phyloP scores from a whole-genome alignment of 495 filamentous ascomycete species.

The Neurospora africana region DNA sequence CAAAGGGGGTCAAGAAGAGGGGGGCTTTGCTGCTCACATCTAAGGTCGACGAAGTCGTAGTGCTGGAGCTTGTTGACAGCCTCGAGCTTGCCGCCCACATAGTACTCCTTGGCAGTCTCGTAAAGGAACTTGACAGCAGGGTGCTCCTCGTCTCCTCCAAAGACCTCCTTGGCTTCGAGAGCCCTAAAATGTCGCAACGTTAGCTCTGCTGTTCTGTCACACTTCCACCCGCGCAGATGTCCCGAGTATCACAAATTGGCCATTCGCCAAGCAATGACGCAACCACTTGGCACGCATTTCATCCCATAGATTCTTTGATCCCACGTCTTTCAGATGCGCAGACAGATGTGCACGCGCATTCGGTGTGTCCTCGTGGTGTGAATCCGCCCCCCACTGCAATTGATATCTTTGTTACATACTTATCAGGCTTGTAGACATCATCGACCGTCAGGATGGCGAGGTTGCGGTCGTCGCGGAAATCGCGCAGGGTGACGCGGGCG shows the following conservation, averaged over 20 bases:
- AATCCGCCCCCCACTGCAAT: constrained; percentile 4
- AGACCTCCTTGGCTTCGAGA: constrained; percentile 86
- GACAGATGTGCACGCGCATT: constrained; percentile 26
- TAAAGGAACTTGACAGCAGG: constrained; percentile 85
- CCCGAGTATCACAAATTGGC: constrained; percentile 1
- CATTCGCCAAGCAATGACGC: constrained; percentile 17
- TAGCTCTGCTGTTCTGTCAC: background rate
- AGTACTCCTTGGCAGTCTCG: constrained; percentile 69
- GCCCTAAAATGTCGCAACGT: constrained; percentile 37
- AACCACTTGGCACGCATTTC: constrained; percentile 16
- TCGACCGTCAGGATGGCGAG: constrained; percentile 92
- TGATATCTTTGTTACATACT: constrained; percentile 47
- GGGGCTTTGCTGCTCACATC: constrained; percentile 46
- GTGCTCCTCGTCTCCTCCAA: constrained; percentile 88
- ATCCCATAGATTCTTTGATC: background rate
- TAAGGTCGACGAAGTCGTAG: constrained; percentile 95
- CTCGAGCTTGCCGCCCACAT: constrained; percentile 90
- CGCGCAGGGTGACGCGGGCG: constrained; percentile 72
- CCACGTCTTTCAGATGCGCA: constrained; percentile 6
- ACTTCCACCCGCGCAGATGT: background rate
- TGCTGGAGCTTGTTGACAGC: constrained; percentile 90
- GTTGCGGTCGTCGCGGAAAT: constrained; percentile 93
- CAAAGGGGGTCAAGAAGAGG: background rate
- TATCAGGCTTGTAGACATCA: constrained; percentile 92
- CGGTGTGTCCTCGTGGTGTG: constrained; percentile 9